Evolutionary conservation across 768 basidiomycete genomes (phyloP), one percentile per base, ranked within the genome.

Genomic region (Hysterangium stoloniferum): DNA sequence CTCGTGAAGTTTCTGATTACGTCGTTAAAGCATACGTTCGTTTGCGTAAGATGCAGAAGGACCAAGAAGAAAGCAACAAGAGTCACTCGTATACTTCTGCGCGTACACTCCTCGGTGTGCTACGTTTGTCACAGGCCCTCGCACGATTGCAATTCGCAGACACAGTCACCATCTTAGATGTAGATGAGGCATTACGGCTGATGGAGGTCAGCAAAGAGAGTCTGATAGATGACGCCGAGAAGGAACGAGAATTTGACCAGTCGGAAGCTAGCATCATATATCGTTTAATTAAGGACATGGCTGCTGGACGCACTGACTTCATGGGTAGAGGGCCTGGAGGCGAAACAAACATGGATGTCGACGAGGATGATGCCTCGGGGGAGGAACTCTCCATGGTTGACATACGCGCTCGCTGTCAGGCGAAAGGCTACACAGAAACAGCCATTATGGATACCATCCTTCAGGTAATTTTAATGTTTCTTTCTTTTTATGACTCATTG

Each of bases 151-250:
- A 95, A 32, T 90, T 84, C 69, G 78, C 86, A 45, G 79, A 85
- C 59, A 69, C 70, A 2, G 96, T 98, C 34, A 82, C 82, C 43
- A 80, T 83, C 50, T 75, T 77, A 33, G 96, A 99, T 62, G 93
- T 99, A 11, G 93, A 98, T 61, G 96, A 98, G 67, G 96, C 96
- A 2, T 72, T 99, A 55, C 82, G 96, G 33, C 71, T 99, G 54
- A 98, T 99, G 94, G 91, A 93, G 53, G 91, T 88, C 58, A 91
- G 87, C 69, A 99, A 98, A 66, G 86, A 89, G 61, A 90, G 84
- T 60, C 69, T 99, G 58, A 74, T 81, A 48, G 89, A 94, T 38
- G 89, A 90, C 9, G 78, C 80, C 17, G 84, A 85, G 36, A 74
- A 75, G 37, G 84, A 80, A 29, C 67, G 64, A 6, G 84, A 85